These are phyloP conservation scores for Paramyrothecium roridum DNA, from an alignment of 2,329 filamentous ascomycete genomes.

Conservation along the genomic window DNA sequence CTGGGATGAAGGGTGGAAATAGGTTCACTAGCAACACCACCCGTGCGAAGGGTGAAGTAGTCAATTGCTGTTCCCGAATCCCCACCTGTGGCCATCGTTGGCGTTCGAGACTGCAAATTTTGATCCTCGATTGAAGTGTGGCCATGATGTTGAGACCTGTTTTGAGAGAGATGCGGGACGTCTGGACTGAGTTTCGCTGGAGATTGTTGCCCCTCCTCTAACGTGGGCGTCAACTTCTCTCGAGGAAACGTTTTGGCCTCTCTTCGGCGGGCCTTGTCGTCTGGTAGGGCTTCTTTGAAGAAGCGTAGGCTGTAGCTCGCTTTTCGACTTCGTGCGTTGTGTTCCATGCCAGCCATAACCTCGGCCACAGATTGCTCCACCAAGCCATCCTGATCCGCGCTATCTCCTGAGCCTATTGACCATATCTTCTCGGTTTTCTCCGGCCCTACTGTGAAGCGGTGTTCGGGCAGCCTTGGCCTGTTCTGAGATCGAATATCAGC, in stretches of 20 bases:
- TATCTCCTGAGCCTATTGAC: constrained; percentile 56
- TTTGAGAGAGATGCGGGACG: background rate
- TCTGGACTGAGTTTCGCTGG: background rate
- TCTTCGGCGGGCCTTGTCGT: constrained; percentile 53
- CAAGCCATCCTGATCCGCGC: constrained; percentile 49
- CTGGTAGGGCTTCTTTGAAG: constrained; percentile 63
- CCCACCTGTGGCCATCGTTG: background rate
- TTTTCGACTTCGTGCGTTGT: constrained; percentile 63
- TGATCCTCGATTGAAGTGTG: background rate
- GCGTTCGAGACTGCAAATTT: background rate
- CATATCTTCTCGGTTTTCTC: constrained; percentile 64
- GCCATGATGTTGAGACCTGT: background rate
- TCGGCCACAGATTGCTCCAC: constrained; percentile 65
- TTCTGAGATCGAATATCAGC: constrained; percentile 19
- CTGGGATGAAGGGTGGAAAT: background rate
- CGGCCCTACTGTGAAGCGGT: constrained; percentile 38
- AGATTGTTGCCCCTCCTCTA: constrained; percentile 22
- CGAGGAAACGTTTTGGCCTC: constrained; percentile 36
- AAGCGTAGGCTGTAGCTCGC: constrained; percentile 65
- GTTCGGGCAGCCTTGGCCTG: constrained; percentile 35
- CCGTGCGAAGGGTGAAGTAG: background rate
- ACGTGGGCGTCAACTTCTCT: constrained; percentile 37
- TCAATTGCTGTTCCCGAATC: background rate
- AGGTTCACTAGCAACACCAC: constrained; percentile 1
- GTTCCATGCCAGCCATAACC: constrained; percentile 58